Evolutionary conservation across 345 rosid species (phyloP).

Genomic region (Rhodamnia rubescens): DNA sequence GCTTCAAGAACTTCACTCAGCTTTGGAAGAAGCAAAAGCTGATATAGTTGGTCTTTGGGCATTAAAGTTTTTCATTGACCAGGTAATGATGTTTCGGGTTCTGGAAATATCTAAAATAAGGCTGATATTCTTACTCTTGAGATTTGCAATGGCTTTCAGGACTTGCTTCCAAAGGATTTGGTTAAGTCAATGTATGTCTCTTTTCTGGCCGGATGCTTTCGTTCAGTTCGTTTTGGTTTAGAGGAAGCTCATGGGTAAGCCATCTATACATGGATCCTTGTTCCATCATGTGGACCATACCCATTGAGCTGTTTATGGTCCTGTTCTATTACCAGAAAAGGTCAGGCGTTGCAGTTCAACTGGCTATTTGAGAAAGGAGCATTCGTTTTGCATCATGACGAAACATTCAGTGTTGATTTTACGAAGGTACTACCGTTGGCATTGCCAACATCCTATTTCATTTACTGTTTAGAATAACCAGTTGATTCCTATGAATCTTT

Average conservation of each 20-base stretch:
- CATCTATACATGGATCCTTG: not conserved
- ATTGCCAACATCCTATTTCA: not conserved
- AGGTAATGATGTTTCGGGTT: conserved; percentile 25
- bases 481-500: not conserved
- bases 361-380: conserved; percentile 85
- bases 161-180: conserved; percentile 51
- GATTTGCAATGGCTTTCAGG: conserved; percentile 7
- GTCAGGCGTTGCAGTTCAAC: conserved; percentile 91
- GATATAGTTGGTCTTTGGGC: conserved; percentile 99
- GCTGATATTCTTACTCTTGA: not conserved
- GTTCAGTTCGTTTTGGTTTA: conserved; percentile 85
- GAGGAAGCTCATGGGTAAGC: conserved; percentile 93
- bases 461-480: conserved; percentile 16
- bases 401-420: conserved; percentile 70
- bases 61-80: conserved; percentile 54
- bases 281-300: not conserved
- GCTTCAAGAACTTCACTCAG: conserved; percentile 82
- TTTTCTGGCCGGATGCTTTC: conserved; percentile 87
- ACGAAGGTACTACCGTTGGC: conserved; percentile 34
- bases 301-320: not conserved
- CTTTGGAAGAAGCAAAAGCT: conserved; percentile 95
- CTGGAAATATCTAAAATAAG: not conserved
- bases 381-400: conserved; percentile 47
- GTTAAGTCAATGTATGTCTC: conserved; percentile 76
- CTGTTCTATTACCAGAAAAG: conserved; percentile 41